Evolutionary conservation across 805 yeast genomes (phyloP).

Genomic region (Pichia californica): DNA sequence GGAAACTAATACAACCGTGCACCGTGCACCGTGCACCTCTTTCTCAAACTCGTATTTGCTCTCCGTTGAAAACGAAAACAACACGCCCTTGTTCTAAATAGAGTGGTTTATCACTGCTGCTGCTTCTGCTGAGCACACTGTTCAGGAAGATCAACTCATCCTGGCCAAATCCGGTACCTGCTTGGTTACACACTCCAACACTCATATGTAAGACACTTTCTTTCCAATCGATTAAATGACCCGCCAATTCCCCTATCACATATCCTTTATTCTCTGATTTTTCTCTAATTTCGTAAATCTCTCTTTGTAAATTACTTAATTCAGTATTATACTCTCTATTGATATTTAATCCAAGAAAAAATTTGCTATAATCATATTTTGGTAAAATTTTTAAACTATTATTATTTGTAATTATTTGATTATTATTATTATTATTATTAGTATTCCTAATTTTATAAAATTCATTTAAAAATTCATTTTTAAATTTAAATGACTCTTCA

Average conservation of each 20-base stretch:
- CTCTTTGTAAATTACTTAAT: neutral
- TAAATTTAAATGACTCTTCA: no score
- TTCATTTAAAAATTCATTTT: no score
- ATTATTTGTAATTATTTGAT: neutral
- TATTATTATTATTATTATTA: neutral
- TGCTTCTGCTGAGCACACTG: no score
- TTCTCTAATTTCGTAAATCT: neutral
- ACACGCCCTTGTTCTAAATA: neutral
- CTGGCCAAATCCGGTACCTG: neutral
- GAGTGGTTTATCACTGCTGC: no score
- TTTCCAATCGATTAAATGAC: neutral
- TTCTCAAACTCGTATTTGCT: no score
- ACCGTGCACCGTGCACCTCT: no score
- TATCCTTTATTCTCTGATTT: neutral
- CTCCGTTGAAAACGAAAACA: neutral
- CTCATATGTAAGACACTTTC: neutral
- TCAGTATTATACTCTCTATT: neutral
- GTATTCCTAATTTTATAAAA: neutral
- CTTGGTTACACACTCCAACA: neutral
- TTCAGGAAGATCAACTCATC: neutral
- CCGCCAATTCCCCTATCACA: neutral
- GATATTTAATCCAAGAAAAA: constrained; percentile 9
- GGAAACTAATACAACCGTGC: neutral
- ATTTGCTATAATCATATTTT: constrained; percentile 11
- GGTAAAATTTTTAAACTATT: constrained; percentile 3